Conservation (phyloP, 345 rosid species). For the Gossypium anomalum region DNA sequence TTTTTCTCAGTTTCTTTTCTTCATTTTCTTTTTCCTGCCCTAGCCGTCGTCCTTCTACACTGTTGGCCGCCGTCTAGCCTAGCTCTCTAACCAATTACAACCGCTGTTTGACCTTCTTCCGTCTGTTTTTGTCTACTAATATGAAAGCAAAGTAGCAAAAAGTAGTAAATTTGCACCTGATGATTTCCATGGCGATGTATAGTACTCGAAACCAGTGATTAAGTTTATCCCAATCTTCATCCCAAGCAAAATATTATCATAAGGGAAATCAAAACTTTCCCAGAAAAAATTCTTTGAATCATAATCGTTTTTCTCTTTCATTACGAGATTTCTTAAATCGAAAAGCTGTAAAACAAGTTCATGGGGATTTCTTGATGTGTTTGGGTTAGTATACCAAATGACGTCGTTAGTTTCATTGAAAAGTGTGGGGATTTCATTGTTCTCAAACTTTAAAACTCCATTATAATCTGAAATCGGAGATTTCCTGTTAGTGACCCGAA, state of each 20-base stretch:
- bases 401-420: not conserved
- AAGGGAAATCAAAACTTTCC: slow-evolving; percentile 55
- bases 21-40: too few species aligned
- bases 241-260: slow-evolving; percentile 38
- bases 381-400: not conserved
- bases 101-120: too few species aligned
- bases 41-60: too few species aligned
- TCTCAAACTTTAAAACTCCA: not conserved
- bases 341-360: slow-evolving; percentile 13
- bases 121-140: too few species aligned
- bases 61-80: too few species aligned
- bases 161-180: slow-evolving; percentile 10
- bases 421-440: not conserved
- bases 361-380: not conserved
- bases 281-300: slow-evolving; percentile 20
- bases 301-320: not conserved
- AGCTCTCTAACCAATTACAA: too few species aligned
- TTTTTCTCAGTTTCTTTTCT: too few species aligned
- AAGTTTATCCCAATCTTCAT: slow-evolving; percentile 48
- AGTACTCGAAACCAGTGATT: slow-evolving; percentile 23
- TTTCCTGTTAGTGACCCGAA: slow-evolving; percentile 41
- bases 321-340: slow-evolving; percentile 32
- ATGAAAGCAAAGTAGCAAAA: too few species aligned
- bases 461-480: not conserved
- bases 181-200: slow-evolving; percentile 37